Conservation (phyloP, 306 rosid species). For the Benincasa hispida region DNA sequence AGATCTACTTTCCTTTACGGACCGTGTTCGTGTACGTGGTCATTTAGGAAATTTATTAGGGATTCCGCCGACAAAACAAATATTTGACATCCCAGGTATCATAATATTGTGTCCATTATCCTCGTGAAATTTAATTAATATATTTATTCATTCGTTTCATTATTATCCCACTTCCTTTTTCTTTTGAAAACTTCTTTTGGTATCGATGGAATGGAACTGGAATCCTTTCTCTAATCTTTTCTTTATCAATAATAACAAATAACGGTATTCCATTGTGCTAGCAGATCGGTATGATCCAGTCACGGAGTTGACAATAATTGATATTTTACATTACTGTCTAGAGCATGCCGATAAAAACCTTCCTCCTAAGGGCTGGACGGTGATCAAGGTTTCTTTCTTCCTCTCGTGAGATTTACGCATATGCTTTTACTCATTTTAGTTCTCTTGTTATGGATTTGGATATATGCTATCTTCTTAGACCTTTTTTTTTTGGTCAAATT, state of each 20-base stretch:
- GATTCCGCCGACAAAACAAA: constrained; percentile 59
- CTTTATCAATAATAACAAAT: not conserved
- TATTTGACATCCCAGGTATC: constrained; percentile 82
- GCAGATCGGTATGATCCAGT: constrained; percentile 47
- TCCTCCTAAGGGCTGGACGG: constrained; percentile 22
- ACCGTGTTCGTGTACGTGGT: constrained; percentile 43
- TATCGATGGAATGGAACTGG: not conserved
- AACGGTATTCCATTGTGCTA: constrained; percentile 3
- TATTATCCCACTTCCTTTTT: not conserved
- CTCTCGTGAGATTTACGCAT: not conserved
- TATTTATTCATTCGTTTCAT: not conserved
- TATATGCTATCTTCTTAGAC: not conserved
- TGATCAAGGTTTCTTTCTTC: constrained; percentile 33
- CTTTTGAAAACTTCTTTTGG: not conserved
- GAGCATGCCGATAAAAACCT: constrained; percentile 75
- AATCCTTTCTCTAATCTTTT: not conserved
- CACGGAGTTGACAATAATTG: constrained; percentile 35
- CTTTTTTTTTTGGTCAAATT: not conserved
- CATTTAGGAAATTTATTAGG: constrained; percentile 63
- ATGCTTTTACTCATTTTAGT: not conserved
- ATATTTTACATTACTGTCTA: constrained; percentile 56
- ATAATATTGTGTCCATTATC: not conserved
- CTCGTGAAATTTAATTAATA: not conserved
- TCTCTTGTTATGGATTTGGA: not conserved
- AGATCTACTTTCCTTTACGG: constrained; percentile 58